These are phyloP conservation scores for Zalaria sp. DNA, from an alignment of 2,329 filamentous ascomycete genomes.

Conservation along the genomic window DNA sequence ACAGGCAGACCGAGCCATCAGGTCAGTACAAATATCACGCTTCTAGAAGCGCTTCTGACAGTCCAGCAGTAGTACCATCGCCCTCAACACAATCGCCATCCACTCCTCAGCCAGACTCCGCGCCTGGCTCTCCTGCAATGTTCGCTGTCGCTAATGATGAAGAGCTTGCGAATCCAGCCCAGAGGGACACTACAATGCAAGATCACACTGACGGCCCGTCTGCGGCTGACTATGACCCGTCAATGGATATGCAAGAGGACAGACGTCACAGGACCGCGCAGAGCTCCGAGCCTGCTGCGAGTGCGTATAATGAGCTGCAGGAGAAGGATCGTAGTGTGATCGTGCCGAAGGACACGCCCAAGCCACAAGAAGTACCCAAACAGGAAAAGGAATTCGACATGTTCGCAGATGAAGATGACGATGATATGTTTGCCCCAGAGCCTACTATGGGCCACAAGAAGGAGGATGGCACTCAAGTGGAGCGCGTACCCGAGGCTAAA, in stretches of 20 bases:
- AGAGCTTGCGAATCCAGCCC: conserved; percentile 20
- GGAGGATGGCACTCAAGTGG: conserved; percentile 25
- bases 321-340: conserved; percentile 12
- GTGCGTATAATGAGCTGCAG: conserved; percentile 10
- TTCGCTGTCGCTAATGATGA: conserved; percentile 27
- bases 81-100: conserved; percentile 2
- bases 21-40: not conserved
- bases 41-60: not conserved
- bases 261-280: conserved; percentile 27
- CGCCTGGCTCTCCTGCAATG: conserved; percentile 22
- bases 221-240: conserved; percentile 88
- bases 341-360: not conserved
- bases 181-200: conserved; percentile 14
- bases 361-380: conserved; percentile 1
- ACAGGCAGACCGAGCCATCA: conserved; percentile 4
- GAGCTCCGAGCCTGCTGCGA: conserved; percentile 3
- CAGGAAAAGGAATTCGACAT: conserved; percentile 43
- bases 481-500: conserved; percentile 36
- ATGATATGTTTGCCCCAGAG: conserved; percentile 86
- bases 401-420: conserved; percentile 53
- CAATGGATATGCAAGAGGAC: conserved; percentile 76
- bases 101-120: conserved; percentile 38
- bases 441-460: conserved; percentile 33
- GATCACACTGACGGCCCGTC: conserved; percentile 61
- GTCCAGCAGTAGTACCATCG: not conserved